phyloP scores from a whole-genome alignment of 2,329 filamentous ascomycete species.

The Fusarium setosum region DNA sequence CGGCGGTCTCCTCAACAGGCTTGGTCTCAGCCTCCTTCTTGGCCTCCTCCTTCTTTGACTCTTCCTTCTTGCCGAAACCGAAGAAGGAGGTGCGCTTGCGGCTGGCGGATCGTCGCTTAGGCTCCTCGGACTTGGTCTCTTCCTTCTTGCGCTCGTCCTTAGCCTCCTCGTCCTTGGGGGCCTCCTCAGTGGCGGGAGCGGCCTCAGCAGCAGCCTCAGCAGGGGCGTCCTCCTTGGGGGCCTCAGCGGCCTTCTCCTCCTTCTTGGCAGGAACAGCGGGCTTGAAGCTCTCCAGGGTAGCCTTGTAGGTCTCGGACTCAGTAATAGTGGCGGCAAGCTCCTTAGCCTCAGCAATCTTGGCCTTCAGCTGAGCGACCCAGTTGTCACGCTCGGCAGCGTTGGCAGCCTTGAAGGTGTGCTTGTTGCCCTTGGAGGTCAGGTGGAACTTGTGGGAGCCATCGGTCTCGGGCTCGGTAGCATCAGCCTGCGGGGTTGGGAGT shows the following conservation, averaged over 20 bases:
- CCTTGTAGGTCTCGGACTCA: conserved; percentile 89
- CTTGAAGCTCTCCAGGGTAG: conserved; percentile 78
- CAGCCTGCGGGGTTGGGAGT: conserved; percentile 54
- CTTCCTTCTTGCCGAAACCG: conserved; percentile 68
- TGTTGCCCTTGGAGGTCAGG: conserved; percentile 86
- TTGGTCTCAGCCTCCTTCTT: conserved; percentile 60
- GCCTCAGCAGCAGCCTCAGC: conserved; percentile 32
- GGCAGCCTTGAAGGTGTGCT: conserved; percentile 92
- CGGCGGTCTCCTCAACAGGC: conserved; percentile 46
- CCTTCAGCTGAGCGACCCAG: conserved; percentile 89
- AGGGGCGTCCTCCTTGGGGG: conserved; percentile 47
- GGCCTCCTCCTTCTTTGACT: conserved; percentile 57
- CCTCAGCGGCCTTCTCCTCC: conserved; percentile 54
- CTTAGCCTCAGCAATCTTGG: conserved; percentile 87
- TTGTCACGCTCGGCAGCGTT: conserved; percentile 84
- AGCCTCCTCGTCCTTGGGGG: conserved; percentile 49
- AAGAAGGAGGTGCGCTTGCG: conserved; percentile 76
- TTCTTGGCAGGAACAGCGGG: conserved; percentile 57
- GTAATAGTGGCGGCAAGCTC: conserved; percentile 78
- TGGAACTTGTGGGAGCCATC: conserved; percentile 85
- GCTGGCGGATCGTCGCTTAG: conserved; percentile 72
- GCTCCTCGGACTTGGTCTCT: conserved; percentile 67
- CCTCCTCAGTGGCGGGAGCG: conserved; percentile 46
- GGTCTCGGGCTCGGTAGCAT: conserved; percentile 77
- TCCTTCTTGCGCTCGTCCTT: conserved; percentile 54